Conservation (phyloP, 148 eudicot genomes). For the Rhododendron kiyosumense region DNA sequence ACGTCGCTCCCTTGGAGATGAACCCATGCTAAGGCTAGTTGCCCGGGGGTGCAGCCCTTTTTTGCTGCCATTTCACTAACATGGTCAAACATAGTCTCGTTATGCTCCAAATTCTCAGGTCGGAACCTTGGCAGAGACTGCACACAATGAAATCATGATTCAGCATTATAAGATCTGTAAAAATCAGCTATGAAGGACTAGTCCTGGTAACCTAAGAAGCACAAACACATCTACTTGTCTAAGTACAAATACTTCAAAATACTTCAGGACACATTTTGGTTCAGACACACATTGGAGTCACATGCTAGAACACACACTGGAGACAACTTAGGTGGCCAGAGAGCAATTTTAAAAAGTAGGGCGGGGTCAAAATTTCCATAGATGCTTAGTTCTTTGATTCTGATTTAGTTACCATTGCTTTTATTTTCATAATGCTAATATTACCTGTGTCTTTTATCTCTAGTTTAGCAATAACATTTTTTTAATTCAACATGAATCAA, state of each 20-base stretch:
- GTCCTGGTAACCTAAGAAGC: neutral
- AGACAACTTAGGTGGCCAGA: neutral
- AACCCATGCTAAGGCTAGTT: conserved; percentile 18
- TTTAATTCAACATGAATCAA: neutral
- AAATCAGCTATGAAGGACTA: neutral
- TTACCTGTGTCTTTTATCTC: neutral
- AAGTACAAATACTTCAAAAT: neutral
- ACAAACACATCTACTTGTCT: neutral
- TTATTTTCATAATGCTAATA: neutral
- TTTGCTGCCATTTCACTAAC: conserved; percentile 12
- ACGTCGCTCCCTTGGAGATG: neutral
- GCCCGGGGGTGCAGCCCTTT: conserved; percentile 15
- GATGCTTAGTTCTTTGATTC: neutral
- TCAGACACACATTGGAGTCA: neutral
- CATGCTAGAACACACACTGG: neutral
- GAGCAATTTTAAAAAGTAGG: neutral
- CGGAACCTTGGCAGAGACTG: neutral
- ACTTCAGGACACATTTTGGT: neutral
- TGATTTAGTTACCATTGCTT: neutral
- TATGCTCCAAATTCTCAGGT: conserved; percentile 10
- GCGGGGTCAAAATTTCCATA: neutral
- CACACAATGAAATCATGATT: neutral
- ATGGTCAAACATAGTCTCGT: conserved; percentile 4
- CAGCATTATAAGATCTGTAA: neutral
- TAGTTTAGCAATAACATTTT: neutral